A percentile compares a stretch with the other conserved stretches of the same genome.
Evolutionary conservation across 176 grass and related monocot species (phyloP).

Genomic region (Melocanna baccifera): DNA sequence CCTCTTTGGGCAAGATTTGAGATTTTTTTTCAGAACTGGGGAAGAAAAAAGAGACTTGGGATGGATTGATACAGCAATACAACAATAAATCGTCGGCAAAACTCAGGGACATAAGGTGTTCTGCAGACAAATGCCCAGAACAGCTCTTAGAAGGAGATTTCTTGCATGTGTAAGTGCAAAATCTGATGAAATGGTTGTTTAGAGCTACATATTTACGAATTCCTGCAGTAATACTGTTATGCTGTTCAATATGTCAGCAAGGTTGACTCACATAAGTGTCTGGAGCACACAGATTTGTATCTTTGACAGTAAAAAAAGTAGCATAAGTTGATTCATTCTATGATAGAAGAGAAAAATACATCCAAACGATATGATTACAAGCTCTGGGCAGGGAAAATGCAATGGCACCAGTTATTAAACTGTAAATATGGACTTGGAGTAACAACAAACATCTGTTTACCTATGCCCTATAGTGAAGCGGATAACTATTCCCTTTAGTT

Average conservation of each 20-base stretch:
- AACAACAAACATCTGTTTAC: constrained; percentile 56
- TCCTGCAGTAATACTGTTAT: neutral
- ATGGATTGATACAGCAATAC: neutral
- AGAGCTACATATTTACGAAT: constrained; percentile 3
- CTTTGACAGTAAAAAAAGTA: too few species aligned
- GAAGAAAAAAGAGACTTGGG: too few species aligned
- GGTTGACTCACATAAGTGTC: too few species aligned
- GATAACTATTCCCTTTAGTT: constrained; percentile 86
- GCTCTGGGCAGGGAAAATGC: too few species aligned
- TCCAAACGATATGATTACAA: too few species aligned
- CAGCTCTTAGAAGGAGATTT: neutral
- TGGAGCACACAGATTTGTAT: too few species aligned
- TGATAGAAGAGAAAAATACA: too few species aligned
- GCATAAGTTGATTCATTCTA: too few species aligned
- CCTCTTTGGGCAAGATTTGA: too few species aligned
- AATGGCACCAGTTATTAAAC: too few species aligned
- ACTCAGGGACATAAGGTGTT: neutral
- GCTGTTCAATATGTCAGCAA: neutral
- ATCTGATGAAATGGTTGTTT: neutral
- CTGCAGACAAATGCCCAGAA: neutral
- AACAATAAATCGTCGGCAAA: neutral
- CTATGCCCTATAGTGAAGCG: constrained; percentile 98
- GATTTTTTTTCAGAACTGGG: too few species aligned
- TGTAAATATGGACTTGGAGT: too few species aligned
- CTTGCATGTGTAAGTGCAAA: neutral